Evolutionary conservation across 1,284 basidiomycete genomes (phyloP), one percentile per base, ranked within the genome.

Genomic region (Thelephora terrestris): DNA sequence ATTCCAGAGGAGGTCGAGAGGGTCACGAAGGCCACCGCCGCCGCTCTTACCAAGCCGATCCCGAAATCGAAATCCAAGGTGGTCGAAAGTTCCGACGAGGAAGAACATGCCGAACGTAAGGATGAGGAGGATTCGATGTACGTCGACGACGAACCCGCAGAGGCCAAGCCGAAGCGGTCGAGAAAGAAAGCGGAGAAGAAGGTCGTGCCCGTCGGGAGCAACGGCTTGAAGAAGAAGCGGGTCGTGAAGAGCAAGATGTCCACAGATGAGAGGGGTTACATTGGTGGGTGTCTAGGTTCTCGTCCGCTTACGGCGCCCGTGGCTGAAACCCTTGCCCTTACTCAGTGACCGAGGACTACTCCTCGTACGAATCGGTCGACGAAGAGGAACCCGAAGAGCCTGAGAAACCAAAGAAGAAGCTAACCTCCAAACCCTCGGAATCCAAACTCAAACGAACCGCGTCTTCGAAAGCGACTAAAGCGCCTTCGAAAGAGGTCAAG

Each of bases 291-390:
- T 9, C 37, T 18, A 12, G 23, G 44, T 43, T 32, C 34, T 29
- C 47, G 43, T 32, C 27, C 7, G 29, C 17, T 17, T 24, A 21
- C 25, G n/a, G n/a, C n/a, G 42, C 36, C n/a, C 48, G 16, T 14
- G 16, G 43, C 34, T 48, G 18, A 43, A 53, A 48, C 29, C 46
- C 42, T 35, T 29, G 12, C 17, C 48, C 49, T 12, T 55, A 89
- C 49, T 12, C 55, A 89, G 86, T 77, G 16, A 81, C 74, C 27
- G 81, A 85, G 58, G 86, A 89, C 58, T 85, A 85, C 59, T 85
- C 84, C 2, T 77, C 76, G 14, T 89, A 85, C 58, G 85, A 90
- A 63, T 86, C 84, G 5, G 81, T 83, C 1, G 76, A 78, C 20
- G 83, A 82, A 55, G 75, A 76, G 9, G 73, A 71, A 27, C 64